phyloP scores from a whole-genome alignment of 2,329 filamentous ascomycete species.

The Pseudomassariella vexata region DNA sequence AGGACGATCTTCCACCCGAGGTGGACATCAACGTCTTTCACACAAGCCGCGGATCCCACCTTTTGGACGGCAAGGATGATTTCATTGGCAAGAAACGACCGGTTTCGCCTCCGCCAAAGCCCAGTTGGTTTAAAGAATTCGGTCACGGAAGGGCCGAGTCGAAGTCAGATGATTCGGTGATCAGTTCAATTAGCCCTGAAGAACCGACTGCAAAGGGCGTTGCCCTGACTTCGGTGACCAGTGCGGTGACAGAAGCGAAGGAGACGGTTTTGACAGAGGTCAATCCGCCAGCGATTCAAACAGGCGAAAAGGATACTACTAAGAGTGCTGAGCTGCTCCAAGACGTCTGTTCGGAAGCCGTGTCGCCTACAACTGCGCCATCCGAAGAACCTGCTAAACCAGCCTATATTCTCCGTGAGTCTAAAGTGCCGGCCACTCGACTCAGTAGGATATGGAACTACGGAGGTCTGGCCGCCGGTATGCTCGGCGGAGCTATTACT shows the following conservation, averaged over 20 bases:
- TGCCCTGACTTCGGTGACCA: background rate
- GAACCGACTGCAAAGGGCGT: slow-evolving; percentile 4
- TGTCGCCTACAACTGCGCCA: slow-evolving; percentile 12
- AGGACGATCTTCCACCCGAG: slow-evolving; percentile 31
- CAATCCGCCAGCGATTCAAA: slow-evolving; percentile 1
- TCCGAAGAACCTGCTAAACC: slow-evolving; percentile 14
- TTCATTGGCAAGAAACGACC: slow-evolving; percentile 12
- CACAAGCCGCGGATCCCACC: slow-evolving; percentile 36
- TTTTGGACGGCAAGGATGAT: slow-evolving; percentile 28
- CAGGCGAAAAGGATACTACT: slow-evolving; percentile 15
- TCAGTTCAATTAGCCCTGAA: too few species aligned
- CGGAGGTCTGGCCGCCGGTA: slow-evolving; percentile 83
- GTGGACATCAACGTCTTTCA: slow-evolving; percentile 44
- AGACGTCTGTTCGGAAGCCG: slow-evolving; percentile 17
- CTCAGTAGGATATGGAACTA: slow-evolving; percentile 93
- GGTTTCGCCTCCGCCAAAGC: slow-evolving; percentile 13
- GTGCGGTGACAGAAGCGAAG: background rate
- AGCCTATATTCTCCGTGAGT: slow-evolving; percentile 73
- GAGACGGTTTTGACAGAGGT: background rate
- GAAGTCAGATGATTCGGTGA: too few species aligned
- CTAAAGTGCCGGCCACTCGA: slow-evolving; percentile 81
- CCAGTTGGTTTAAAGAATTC: slow-evolving; percentile 28
- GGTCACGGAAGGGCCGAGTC: slow-evolving; percentile 17
- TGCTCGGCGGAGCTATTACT: slow-evolving; percentile 86
- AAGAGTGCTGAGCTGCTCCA: slow-evolving; percentile 17